Evolutionary conservation across 148 eudicot genomes (phyloP).

Genomic region (Cornus suecica): DNA sequence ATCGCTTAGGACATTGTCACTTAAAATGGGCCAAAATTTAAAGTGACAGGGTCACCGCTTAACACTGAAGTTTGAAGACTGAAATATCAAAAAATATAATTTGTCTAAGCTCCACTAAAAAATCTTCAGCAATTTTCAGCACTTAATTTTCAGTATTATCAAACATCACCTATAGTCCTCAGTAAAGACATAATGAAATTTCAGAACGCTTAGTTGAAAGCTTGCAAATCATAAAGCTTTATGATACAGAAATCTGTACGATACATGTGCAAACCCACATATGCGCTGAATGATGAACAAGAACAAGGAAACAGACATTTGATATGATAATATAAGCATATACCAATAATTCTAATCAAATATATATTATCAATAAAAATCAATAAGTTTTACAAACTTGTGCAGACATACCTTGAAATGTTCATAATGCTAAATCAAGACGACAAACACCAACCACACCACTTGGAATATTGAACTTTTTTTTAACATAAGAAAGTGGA

Average conservation of each 20-base stretch:
- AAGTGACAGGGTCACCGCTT: too few species aligned
- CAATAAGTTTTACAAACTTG: neutral
- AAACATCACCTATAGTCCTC: neutral
- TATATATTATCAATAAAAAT: neutral
- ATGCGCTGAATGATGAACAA: too few species aligned
- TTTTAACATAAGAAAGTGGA: conserved; percentile 84
- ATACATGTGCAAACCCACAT: too few species aligned
- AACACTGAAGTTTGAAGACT: too few species aligned
- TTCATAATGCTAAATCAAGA: conserved; percentile 88
- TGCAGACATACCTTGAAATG: conserved; percentile 72
- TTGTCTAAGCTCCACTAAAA: too few species aligned
- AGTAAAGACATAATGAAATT: neutral
- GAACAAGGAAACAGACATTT: neutral
- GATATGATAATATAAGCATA: neutral
- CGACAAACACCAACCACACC: conserved; percentile 97
- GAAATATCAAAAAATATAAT: too few species aligned
- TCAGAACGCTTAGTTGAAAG: too few species aligned
- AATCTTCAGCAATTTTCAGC: too few species aligned
- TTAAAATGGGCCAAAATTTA: too few species aligned
- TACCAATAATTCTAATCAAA: neutral
- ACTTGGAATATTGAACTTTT: conserved; percentile 79
- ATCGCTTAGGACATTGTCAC: too few species aligned
- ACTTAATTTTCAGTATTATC: neutral
- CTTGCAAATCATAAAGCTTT: too few species aligned
- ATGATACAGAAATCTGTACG: too few species aligned